phyloP scores from a whole-genome alignment of 2,329 filamentous ascomycete genomes.

The Curvularia verruculosa region DNA sequence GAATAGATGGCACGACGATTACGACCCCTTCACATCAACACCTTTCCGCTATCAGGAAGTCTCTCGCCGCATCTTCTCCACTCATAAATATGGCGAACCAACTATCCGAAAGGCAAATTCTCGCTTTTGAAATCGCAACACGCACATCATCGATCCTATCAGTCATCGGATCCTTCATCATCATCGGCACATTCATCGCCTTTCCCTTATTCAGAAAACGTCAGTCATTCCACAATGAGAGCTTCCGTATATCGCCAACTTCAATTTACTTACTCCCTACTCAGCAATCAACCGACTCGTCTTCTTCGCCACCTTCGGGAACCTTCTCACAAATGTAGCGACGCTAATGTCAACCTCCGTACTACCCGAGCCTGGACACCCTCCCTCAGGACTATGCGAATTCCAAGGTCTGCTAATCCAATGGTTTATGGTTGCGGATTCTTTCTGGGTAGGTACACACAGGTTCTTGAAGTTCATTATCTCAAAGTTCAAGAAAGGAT shows the following conservation, averaged over 20 bases:
- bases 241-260: neutral
- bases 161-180: conserved; percentile 71
- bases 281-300: conserved; percentile 78
- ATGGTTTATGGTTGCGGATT: conserved; percentile 61
- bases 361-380: conserved; percentile 45
- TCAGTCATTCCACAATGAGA: neutral
- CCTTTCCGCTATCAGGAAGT: no score
- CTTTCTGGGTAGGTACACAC: conserved; percentile 54
- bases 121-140: conserved; percentile 67
- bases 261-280: neutral
- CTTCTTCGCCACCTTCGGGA: conserved; percentile 83
- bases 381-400: conserved; percentile 67
- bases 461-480: neutral
- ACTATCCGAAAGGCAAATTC: conserved; percentile 22
- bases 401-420: conserved; percentile 82
- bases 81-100: conserved; percentile 18
- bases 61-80: neutral
- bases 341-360: conserved; percentile 74
- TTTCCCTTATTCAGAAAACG: conserved; percentile 76
- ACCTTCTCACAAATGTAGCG: conserved; percentile 76
- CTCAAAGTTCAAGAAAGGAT: no score
- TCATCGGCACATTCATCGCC: conserved; percentile 72
- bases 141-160: conserved; percentile 73
- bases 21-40: neutral
- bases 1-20: neutral